Evolutionary conservation across 805 yeast species (phyloP).

Genomic region (Saccharomyces kudriavzevii): DNA sequence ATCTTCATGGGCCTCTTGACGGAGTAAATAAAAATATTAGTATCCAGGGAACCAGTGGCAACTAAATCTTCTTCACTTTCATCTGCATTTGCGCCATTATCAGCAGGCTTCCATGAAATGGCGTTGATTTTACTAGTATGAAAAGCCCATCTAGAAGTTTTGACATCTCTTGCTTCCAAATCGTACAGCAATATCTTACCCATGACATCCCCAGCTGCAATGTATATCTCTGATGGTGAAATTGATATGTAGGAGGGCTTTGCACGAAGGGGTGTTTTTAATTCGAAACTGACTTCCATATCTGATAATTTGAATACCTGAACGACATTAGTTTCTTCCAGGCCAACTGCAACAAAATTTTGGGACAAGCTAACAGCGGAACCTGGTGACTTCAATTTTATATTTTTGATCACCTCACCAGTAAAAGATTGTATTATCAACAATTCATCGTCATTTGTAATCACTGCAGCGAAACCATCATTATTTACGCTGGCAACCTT

Average conservation of each 20-base stretch:
- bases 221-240: conserved; percentile 58
- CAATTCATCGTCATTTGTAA: conserved; percentile 39
- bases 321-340: conserved; percentile 34
- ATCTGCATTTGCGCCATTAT: conserved; percentile 25
- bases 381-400: conserved; percentile 33
- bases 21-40: conserved; percentile 71
- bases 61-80: conserved; percentile 58
- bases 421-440: conserved; percentile 28
- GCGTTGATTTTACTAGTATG: conserved; percentile 76
- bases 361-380: conserved; percentile 41
- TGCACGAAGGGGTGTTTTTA: conserved; percentile 44
- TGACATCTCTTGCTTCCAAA: conserved; percentile 42
- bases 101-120: conserved; percentile 55
- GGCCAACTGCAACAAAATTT: conserved; percentile 43
- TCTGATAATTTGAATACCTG: conserved; percentile 34
- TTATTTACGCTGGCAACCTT: conserved; percentile 35
- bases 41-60: conserved; percentile 77
- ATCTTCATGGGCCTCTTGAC: conserved; percentile 72
- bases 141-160: conserved; percentile 92
- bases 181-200: conserved; percentile 81
- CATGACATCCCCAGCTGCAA: conserved; percentile 79
- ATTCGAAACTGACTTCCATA: conserved; percentile 25
- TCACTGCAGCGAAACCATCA: conserved; percentile 34
- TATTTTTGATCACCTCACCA: conserved; percentile 26
- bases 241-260: conserved; percentile 55